Conservation (phyloP, 1,284 basidiomycete genomes). For the Microbotryum intermedium region DNA sequence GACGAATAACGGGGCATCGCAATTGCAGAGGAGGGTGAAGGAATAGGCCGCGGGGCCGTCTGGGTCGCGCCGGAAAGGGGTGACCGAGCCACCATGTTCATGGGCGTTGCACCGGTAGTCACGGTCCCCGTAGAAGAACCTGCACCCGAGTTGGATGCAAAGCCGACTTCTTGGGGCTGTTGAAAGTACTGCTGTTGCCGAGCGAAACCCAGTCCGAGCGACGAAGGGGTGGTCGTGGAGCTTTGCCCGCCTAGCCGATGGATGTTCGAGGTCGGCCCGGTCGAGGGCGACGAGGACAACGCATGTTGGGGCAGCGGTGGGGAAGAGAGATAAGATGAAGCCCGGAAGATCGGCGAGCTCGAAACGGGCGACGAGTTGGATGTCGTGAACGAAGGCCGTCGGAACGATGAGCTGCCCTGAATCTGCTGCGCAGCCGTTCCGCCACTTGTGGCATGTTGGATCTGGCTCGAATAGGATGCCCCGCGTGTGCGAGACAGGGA, state of each 20-base stretch:
- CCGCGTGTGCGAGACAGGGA: constrained; percentile 18
- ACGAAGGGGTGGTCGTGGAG: neutral
- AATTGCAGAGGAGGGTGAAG: constrained; percentile 3
- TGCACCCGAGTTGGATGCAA: too few species aligned
- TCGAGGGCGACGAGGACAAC: constrained; percentile 4
- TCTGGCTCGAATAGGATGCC: constrained; percentile 1
- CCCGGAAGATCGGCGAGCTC: constrained; percentile 20
- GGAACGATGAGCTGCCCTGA: neutral
- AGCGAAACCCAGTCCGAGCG: neutral
- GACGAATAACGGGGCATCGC: neutral
- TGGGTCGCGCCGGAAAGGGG: neutral
- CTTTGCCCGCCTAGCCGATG: neutral
- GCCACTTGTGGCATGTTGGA: constrained; percentile 6
- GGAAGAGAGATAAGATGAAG: constrained; percentile 16
- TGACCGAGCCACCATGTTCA: neutral
- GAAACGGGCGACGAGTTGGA: constrained; percentile 3
- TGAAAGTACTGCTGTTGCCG: too few species aligned
- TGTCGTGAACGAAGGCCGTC: neutral
- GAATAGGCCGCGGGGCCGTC: neutral
- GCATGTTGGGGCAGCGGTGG: neutral
- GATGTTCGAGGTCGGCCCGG: constrained; percentile 6
- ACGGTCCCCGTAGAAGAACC: neutral
- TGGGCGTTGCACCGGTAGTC: too few species aligned
- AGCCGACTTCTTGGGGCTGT: too few species aligned
- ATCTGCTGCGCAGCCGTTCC: neutral